Conservation (phyloP, 2,329 filamentous ascomycete species). For the Colletotrichum echinochloae region DNA sequence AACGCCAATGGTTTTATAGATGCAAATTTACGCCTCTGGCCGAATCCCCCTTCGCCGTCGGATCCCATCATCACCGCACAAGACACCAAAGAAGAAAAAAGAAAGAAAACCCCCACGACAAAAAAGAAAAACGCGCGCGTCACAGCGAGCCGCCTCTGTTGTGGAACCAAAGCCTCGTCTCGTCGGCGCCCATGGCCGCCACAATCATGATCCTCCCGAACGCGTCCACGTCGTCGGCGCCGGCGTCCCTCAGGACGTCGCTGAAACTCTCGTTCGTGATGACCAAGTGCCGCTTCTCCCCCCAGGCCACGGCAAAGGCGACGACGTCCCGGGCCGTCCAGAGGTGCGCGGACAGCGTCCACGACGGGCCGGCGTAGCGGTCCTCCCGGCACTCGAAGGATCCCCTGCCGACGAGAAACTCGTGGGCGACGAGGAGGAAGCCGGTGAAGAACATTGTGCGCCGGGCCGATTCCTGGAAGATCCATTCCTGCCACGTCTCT, state of each 20-base stretch:
- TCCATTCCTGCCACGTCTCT: slow-evolving; percentile 63
- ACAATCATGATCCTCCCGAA: slow-evolving; percentile 55
- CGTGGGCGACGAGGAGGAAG: slow-evolving; percentile 57
- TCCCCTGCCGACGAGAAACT: slow-evolving; percentile 48
- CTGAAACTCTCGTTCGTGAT: slow-evolving; percentile 48
- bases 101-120: background rate
- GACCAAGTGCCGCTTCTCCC: slow-evolving; percentile 50
- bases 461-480: slow-evolving; percentile 65
- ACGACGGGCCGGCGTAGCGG: slow-evolving; percentile 50
- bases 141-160: slow-evolving; percentile 16
- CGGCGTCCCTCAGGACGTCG: slow-evolving; percentile 49
- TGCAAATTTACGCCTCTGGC: background rate
- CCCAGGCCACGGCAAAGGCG: slow-evolving; percentile 55
- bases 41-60: background rate
- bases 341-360: slow-evolving; percentile 54
- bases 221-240: slow-evolving; percentile 56
- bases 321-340: slow-evolving; percentile 52
- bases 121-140: background rate
- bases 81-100: too few relatives aligned
- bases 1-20: background rate
- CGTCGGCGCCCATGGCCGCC: slow-evolving; percentile 48
- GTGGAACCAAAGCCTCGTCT: slow-evolving; percentile 50
- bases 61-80: too few relatives aligned
- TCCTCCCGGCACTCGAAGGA: slow-evolving; percentile 46
- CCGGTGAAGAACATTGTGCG: slow-evolving; percentile 63